Evolutionary conservation across 345 rosid genomes (phyloP).

Genomic region (Eucalyptus regnans): DNA sequence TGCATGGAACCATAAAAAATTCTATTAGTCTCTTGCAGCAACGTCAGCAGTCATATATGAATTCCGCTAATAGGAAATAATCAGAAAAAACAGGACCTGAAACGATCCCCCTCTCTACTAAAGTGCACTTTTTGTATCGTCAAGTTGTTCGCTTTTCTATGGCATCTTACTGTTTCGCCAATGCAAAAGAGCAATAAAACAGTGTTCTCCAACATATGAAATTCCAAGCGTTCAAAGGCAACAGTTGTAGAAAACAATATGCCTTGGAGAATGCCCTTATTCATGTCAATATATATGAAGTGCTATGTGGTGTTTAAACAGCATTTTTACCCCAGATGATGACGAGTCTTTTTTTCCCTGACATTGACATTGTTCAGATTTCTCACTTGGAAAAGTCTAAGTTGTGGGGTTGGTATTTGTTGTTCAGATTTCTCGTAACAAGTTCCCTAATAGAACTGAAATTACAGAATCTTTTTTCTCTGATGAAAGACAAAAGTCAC

Average conservation of each 20-base stretch:
- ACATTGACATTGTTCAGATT: not conserved
- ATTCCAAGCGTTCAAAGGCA: not conserved
- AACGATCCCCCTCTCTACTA: not conserved
- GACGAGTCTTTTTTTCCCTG: not conserved
- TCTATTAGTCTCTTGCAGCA: not conserved
- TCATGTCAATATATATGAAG: not conserved
- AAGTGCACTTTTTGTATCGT: not conserved
- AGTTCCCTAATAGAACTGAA: not conserved
- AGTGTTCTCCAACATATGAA: not conserved
- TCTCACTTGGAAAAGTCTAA: not conserved
- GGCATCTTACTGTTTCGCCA: not conserved
- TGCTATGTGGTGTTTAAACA: not conserved
- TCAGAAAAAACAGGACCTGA: not conserved
- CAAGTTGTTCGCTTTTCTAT: not conserved
- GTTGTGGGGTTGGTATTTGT: not conserved
- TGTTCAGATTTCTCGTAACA: not conserved
- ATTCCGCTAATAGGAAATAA: not conserved
- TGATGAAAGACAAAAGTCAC: not conserved
- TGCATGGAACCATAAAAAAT: conserved; percentile 8
- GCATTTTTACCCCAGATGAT: not conserved
- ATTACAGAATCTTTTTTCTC: not conserved
- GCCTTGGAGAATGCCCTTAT: not conserved
- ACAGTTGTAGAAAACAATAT: not conserved
- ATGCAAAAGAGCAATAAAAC: not conserved
- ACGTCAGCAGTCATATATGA: not conserved